phyloP scores from a whole-genome alignment of 2,329 filamentous ascomycete species.

The Cytospora piceae region DNA sequence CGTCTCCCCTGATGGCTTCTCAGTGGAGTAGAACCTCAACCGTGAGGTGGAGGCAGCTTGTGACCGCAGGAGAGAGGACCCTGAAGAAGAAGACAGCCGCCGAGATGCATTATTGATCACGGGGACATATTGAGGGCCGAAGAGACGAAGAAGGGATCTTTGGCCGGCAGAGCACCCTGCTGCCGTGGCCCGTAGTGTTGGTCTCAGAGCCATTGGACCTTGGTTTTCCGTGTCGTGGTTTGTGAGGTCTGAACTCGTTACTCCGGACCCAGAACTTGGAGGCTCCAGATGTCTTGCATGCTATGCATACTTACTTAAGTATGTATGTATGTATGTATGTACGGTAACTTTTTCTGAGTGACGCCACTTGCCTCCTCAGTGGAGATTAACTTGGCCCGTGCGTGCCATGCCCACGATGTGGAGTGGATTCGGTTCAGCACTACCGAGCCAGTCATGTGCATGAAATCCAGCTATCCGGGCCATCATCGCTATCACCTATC shows the following conservation, averaged over 20 bases:
- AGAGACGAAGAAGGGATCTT: slow-evolving; percentile 35
- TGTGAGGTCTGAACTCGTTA: not conserved
- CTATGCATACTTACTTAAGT: too few species aligned
- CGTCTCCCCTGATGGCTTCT: slow-evolving; percentile 26
- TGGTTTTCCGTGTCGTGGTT: not conserved
- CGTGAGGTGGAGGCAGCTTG: slow-evolving; percentile 3
- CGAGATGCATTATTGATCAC: slow-evolving; percentile 23
- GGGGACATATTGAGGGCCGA: slow-evolving; percentile 30
- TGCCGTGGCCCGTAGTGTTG: slow-evolving; percentile 36
- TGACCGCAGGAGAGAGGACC: slow-evolving; percentile 5
- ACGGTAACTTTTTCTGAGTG: slow-evolving; percentile 2
- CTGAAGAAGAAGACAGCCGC: not conserved
- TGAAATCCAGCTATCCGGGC: too few species aligned
- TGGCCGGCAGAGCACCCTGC: slow-evolving; percentile 39
- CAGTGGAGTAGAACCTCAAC: slow-evolving; percentile 21
- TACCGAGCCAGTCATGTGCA: too few species aligned
- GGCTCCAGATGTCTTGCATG: not conserved
- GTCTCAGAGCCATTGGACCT: slow-evolving; percentile 31
- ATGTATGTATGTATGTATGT: not conserved
- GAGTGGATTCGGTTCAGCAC: too few species aligned
- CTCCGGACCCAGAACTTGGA: not conserved
- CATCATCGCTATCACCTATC: slow-evolving; percentile 3
- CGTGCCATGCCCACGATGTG: too few species aligned
- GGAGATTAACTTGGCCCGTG: not conserved
- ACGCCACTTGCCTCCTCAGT: not conserved